These are phyloP conservation scores for Naganishia friedmannii DNA, from an alignment of 768 basidiomycete genomes.

Conservation along the genomic window DNA sequence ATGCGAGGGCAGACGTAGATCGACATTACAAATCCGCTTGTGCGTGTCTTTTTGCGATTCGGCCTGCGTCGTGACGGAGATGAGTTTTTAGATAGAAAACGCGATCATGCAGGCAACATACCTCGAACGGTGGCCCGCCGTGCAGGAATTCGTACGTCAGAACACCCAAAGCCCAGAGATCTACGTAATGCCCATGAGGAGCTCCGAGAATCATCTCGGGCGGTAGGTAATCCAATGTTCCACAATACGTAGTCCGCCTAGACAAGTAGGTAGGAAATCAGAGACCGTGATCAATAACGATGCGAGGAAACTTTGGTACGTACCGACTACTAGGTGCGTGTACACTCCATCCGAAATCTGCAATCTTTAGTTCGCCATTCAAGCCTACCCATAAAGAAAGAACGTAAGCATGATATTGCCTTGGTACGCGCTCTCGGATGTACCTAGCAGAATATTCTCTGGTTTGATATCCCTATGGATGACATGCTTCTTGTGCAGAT, in stretches of 20 bases:
- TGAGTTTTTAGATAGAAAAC: neutral
- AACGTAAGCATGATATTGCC: neutral
- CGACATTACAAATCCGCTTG: conserved; percentile 63
- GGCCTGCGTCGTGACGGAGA: neutral
- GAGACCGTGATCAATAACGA: neutral
- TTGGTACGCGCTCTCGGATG: neutral
- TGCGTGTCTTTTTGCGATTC: conserved; percentile 69
- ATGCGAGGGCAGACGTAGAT: conserved; percentile 64
- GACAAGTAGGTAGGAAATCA: neutral
- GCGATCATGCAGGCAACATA: neutral
- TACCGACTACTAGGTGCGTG: conserved; percentile 42
- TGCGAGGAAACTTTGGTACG: conserved; percentile 16
- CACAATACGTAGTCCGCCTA: conserved; percentile 79
- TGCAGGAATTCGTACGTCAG: conserved; percentile 90
- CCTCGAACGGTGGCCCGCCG: conserved; percentile 79
- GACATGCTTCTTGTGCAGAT: conserved; percentile 91
- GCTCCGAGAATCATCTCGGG: conserved; percentile 97
- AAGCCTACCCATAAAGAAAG: conserved; percentile 51
- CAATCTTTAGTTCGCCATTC: conserved; percentile 96
- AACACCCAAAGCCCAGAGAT: conserved; percentile 96
- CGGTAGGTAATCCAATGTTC: conserved; percentile 92
- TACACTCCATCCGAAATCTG: conserved; percentile 92
- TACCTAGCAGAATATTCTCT: conserved; percentile 77
- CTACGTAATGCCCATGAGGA: conserved; percentile 85
- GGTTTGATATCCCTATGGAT: conserved; percentile 99